phyloP scores from a whole-genome alignment of 257 asterid species.

The Misopates orontium region DNA sequence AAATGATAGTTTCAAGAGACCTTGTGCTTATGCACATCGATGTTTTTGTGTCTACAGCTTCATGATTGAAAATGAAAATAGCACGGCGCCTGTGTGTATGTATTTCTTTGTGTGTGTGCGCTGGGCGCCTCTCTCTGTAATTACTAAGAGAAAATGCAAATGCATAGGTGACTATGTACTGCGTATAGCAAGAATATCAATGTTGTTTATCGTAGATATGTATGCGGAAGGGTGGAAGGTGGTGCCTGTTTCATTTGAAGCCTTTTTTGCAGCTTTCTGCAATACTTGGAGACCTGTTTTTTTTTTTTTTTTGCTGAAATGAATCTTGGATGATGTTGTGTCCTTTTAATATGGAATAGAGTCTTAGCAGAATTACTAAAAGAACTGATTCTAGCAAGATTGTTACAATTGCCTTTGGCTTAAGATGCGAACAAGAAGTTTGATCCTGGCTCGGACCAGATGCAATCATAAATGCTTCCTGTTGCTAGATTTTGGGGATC shows the following conservation, averaged over 20 bases:
- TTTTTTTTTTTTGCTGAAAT: neutral
- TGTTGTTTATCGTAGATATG: neutral
- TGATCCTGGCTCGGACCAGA: no score
- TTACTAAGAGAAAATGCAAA: neutral
- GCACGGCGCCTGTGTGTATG: neutral
- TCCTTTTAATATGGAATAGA: neutral
- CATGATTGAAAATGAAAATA: neutral
- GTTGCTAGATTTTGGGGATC: neutral
- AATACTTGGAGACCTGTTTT: slow-evolving; percentile 7
- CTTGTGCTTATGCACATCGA: neutral
- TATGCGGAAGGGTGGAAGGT: neutral
- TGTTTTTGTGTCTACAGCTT: neutral
- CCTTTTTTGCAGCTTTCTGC: neutral
- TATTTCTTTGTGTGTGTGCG: neutral
- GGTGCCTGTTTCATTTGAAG: slow-evolving; percentile 16
- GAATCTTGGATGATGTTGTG: neutral
- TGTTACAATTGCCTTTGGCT: slow-evolving; percentile 1
- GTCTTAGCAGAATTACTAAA: neutral
- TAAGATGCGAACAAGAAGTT: no score
- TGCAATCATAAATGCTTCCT: neutral
- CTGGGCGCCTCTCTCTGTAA: neutral
- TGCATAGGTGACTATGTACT: neutral
- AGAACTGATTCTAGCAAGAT: slow-evolving; percentile 7
- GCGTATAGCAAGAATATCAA: neutral
- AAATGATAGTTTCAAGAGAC: neutral